Conservation (phyloP, 2,329 filamentous ascomycete species). For the Apiospora rasikravindrae region DNA sequence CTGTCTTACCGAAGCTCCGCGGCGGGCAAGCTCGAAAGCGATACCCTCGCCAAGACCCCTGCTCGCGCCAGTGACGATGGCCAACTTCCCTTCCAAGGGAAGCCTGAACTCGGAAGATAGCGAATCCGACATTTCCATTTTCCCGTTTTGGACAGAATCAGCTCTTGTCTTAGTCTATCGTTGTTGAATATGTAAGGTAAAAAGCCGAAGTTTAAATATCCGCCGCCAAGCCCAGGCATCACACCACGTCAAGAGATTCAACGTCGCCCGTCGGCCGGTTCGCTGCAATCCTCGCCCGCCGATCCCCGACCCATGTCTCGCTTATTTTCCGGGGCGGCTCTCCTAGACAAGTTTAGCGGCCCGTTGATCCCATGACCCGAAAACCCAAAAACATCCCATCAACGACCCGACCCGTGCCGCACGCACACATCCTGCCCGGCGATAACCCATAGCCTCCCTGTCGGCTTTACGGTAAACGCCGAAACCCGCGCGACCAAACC, state of each 20-base stretch:
- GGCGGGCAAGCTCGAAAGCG: constrained; percentile 54
- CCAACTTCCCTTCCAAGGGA: constrained; percentile 28
- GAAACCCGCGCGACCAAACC: background rate
- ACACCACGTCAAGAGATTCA: constrained; percentile 10
- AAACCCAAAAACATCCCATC: too few species aligned
- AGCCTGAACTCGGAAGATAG: constrained; percentile 1
- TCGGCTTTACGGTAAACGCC: constrained; percentile 7
- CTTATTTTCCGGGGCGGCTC: background rate
- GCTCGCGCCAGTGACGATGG: constrained; percentile 54
- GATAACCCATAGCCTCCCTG: background rate
- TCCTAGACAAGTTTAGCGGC: constrained; percentile 1
- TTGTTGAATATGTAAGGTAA: too few species aligned
- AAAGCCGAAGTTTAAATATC: constrained; percentile 5
- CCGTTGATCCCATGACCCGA: background rate
- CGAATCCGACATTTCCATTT: background rate
- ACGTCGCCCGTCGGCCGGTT: background rate
- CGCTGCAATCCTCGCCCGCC: background rate
- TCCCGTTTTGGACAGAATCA: too few species aligned
- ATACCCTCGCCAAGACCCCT: constrained; percentile 52
- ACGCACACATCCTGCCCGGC: background rate
- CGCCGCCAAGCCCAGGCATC: background rate
- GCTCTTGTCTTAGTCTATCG: too few species aligned
- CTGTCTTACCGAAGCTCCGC: constrained; percentile 46
- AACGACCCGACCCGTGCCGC: background rate
- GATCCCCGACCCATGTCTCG: constrained; percentile 6